A percentile compares a stretch with the other conserved stretches of the same genome.
Evolutionary conservation across 352 stramenopile genomes (phyloP).

Genomic region (Globisporangium camurandrum): DNA sequence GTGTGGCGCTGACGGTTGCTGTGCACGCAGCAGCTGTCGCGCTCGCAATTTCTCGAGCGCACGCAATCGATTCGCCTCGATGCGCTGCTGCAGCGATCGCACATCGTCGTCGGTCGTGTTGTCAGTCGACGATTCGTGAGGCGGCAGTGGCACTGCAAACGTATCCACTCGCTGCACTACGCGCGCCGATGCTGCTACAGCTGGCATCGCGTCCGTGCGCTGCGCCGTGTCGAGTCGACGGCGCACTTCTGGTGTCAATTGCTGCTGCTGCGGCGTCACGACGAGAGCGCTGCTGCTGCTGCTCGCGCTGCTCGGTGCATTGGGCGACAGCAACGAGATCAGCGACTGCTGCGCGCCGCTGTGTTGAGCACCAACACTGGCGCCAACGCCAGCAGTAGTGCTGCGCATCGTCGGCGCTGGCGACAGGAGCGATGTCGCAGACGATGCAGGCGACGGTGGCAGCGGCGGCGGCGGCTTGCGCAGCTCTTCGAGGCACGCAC

Average conservation of each 20-base stretch:
- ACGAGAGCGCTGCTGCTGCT: background rate
- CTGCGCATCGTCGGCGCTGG: conserved; percentile 4
- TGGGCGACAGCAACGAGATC: conserved; percentile 10
- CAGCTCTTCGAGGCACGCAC: conserved; percentile 48
- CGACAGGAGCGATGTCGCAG: conserved; percentile 4
- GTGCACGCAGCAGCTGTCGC: conserved; percentile 19
- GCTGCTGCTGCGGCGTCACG: background rate
- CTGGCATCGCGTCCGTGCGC: no score
- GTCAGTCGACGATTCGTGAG: background rate
- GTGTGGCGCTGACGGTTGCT: background rate
- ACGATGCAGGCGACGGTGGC: conserved; percentile 2
- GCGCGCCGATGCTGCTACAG: no score
- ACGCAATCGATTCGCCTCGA: conserved; percentile 59
- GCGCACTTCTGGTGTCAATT: background rate
- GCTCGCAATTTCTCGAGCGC: conserved; percentile 52
- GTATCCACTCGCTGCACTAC: no score
- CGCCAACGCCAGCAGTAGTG: background rate
- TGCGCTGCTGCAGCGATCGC: conserved; percentile 29
- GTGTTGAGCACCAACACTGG: background rate
- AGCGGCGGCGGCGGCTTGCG: background rate
- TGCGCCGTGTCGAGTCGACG: background rate
- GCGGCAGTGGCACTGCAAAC: conserved; percentile 1
- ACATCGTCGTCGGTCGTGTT: conserved; percentile 6
- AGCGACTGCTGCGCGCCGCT: conserved; percentile 3
- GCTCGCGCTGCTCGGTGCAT: background rate